phyloP scores from a whole-genome alignment of 139 green algal genomes.

The Trebouxia sp. region DNA sequence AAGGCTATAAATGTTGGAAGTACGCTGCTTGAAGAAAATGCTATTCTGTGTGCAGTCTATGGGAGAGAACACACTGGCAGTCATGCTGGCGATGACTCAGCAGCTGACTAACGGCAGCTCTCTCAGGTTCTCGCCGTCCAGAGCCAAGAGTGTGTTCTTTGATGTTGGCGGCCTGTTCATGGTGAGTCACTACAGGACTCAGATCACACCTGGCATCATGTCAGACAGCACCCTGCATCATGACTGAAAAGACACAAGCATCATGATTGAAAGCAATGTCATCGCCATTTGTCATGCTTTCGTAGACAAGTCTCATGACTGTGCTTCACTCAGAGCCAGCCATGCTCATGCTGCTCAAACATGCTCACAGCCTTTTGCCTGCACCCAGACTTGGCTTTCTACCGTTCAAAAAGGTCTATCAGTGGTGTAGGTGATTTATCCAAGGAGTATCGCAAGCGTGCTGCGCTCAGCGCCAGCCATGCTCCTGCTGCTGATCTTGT shows the following conservation, averaged over 20 bases:
- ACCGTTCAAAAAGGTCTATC: neutral
- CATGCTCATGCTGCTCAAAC: too few species aligned
- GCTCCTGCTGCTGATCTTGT: neutral
- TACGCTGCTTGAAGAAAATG: too few species aligned
- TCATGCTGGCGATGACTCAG: neutral
- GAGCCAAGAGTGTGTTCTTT: conserved; percentile 37
- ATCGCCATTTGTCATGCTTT: too few species aligned
- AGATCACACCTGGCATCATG: too few species aligned
- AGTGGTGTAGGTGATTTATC: conserved; percentile 43
- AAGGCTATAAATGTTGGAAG: too few species aligned
- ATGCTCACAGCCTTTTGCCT: too few species aligned
- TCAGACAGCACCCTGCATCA: too few species aligned
- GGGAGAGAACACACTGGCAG: conserved; percentile 54
- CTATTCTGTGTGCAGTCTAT: conserved; percentile 42
- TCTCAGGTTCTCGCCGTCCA: neutral
- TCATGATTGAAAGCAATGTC: neutral
- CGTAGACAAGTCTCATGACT: too few species aligned
- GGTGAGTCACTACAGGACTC: conserved; percentile 42
- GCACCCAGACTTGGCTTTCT: too few species aligned
- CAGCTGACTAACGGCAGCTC: neutral
- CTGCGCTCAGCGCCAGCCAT: too few species aligned
- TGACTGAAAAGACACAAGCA: neutral
- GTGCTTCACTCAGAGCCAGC: too few species aligned
- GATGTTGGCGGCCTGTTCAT: conserved; percentile 43
- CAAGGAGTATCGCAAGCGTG: too few species aligned